Conservation (phyloP, 768 basidiomycete species). For the Chalciporus pseudorubinellus region DNA sequence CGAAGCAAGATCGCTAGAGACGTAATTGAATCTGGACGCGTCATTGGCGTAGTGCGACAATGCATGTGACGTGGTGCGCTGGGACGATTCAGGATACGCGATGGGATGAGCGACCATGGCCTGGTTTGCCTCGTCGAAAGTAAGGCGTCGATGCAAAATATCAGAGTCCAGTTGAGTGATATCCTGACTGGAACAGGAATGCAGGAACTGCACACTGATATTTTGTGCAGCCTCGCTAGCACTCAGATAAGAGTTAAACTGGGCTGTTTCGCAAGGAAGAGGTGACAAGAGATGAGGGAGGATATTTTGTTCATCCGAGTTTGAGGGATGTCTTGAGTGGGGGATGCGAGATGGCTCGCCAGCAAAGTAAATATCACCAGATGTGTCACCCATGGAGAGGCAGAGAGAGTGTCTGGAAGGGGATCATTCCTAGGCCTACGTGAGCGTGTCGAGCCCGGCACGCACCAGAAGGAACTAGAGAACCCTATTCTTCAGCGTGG, state of each 20-base stretch:
- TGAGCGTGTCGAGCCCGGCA: constrained; percentile 5
- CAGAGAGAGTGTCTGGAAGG: constrained; percentile 7
- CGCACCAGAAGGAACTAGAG: constrained; percentile 20
- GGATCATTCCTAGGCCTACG: constrained; percentile 24
- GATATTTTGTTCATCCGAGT: constrained; percentile 13
- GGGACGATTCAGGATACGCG: constrained; percentile 31
- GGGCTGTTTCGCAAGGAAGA: constrained; percentile 9
- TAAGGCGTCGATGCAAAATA: constrained; percentile 20
- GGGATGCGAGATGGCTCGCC: constrained; percentile 9
- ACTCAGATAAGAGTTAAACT: constrained; percentile 15
- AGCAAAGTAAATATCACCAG: constrained; percentile 15
- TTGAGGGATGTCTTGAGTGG: constrained; percentile 13
- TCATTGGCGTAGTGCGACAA: constrained; percentile 15
- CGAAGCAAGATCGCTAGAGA: constrained; percentile 11
- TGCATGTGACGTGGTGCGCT: constrained; percentile 28
- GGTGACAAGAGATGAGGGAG: constrained; percentile 18
- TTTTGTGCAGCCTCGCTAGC: constrained; percentile 17
- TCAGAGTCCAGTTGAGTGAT: constrained; percentile 25
- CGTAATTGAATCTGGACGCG: constrained; percentile 10
- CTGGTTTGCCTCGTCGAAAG: constrained; percentile 5
- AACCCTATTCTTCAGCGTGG: constrained; percentile 28
- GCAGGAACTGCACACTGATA: constrained; percentile 33
- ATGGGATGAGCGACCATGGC: constrained; percentile 3
- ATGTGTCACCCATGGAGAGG: constrained; percentile 21
- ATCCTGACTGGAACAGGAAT: constrained; percentile 21